phyloP scores from a whole-genome alignment of 768 basidiomycete species.

The Gloeostereum incarnatum region DNA sequence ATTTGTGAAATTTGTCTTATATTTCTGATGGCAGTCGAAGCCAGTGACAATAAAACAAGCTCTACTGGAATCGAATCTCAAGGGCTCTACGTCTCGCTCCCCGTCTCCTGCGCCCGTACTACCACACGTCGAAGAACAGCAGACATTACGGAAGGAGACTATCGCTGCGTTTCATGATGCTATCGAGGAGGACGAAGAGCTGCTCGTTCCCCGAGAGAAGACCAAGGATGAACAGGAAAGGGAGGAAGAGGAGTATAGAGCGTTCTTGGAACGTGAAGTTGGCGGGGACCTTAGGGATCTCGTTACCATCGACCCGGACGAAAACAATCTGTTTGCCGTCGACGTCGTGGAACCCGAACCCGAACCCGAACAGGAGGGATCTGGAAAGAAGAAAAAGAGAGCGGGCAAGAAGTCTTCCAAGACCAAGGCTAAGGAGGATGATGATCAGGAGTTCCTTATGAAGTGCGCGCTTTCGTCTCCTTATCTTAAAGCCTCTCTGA shows the following conservation, averaged over 20 bases:
- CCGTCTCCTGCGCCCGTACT: conserved; percentile 47
- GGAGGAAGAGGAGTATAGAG: conserved; percentile 82
- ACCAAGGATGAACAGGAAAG: conserved; percentile 65
- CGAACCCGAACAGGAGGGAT: conserved; percentile 17
- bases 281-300: conserved; percentile 65
- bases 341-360: conserved; percentile 5
- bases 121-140: conserved; percentile 77
- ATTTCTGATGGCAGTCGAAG: conserved; percentile 37
- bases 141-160: conserved; percentile 66
- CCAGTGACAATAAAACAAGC: conserved; percentile 71
- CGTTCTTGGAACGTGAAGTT: conserved; percentile 74
- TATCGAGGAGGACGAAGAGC: conserved; percentile 46
- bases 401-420: conserved; percentile 15
- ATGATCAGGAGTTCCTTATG: conserved; percentile 83
- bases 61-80: conserved; percentile 53
- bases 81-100: conserved; percentile 37
- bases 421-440: conserved; percentile 40
- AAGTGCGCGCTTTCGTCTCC: conserved; percentile 45
- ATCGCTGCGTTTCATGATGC: conserved; percentile 71
- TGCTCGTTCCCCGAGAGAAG: conserved; percentile 69
- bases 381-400: conserved; percentile 18
- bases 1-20: neutral
- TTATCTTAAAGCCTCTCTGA: neutral
- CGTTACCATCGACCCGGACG: conserved; percentile 50
- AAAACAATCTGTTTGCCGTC: conserved; percentile 8